Conservation (phyloP, 352 stramenopile genomes). For the Phytophthora brassicae region DNA sequence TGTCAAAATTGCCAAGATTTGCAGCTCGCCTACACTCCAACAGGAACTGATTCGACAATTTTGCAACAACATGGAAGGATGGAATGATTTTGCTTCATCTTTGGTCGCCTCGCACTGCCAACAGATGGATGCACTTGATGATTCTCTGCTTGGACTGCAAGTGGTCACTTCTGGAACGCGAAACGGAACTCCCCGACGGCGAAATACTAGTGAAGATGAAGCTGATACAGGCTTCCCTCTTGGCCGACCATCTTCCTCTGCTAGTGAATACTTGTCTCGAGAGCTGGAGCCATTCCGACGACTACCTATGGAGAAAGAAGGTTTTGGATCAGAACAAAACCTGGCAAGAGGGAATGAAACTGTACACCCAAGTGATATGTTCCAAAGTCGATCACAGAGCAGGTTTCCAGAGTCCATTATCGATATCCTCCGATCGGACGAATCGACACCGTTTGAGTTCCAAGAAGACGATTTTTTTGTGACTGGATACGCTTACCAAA, state of each 20-base stretch:
- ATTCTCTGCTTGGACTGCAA: constrained; percentile 39
- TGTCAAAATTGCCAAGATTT: constrained; percentile 83
- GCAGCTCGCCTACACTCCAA: constrained; percentile 65
- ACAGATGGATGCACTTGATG: constrained; percentile 73
- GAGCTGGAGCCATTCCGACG: constrained; percentile 70
- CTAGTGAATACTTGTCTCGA: constrained; percentile 62
- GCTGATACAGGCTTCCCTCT: constrained; percentile 58
- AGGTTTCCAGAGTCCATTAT: constrained; percentile 74
- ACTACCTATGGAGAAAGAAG: constrained; percentile 71
- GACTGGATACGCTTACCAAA: constrained; percentile 72
- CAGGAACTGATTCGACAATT: constrained; percentile 82
- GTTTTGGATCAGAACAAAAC: constrained; percentile 65
- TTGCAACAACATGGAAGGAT: constrained; percentile 57
- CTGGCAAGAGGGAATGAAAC: constrained; percentile 53
- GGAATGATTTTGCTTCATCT: constrained; percentile 67
- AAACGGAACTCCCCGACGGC: constrained; percentile 21
- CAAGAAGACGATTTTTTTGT: constrained; percentile 57
- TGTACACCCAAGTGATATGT: constrained; percentile 71
- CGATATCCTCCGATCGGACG: constrained; percentile 65
- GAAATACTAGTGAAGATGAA: constrained; percentile 39
- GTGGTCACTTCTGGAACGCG: constrained; percentile 16
- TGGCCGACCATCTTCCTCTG: constrained; percentile 55
- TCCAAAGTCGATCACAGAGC: constrained; percentile 68
- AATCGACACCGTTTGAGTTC: constrained; percentile 54
- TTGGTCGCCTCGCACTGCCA: constrained; percentile 76